Conservation (phyloP, 768 basidiomycete genomes). For the Tylopilus plumbeoviolaceoides region DNA sequence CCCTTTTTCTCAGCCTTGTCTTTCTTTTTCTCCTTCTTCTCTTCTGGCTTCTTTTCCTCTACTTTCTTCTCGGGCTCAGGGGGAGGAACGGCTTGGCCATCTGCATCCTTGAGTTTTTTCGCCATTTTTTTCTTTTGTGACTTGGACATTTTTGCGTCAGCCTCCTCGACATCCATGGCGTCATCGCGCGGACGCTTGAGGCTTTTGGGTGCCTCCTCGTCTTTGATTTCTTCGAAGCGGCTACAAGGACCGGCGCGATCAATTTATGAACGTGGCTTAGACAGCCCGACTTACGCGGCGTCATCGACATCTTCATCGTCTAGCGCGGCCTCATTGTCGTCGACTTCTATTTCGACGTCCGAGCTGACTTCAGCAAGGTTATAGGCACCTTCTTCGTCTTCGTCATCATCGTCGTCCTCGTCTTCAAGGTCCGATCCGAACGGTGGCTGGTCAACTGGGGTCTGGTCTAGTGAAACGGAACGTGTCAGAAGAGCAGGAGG, state of each 20-base stretch:
- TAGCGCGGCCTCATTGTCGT: slow-evolving; percentile 55
- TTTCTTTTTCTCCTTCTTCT: slow-evolving; percentile 61
- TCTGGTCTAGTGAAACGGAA: slow-evolving; percentile 45
- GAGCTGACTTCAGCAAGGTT: slow-evolving; percentile 76
- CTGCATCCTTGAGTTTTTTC: slow-evolving; percentile 72
- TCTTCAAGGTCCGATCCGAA: slow-evolving; percentile 47
- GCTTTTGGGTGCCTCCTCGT: slow-evolving; percentile 36
- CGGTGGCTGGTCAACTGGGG: slow-evolving; percentile 44
- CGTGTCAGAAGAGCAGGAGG: neutral
- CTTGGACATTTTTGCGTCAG: slow-evolving; percentile 42
- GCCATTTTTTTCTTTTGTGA: slow-evolving; percentile 56
- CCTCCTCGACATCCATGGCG: slow-evolving; percentile 37
- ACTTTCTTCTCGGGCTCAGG: slow-evolving; percentile 21
- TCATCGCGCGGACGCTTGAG: slow-evolving; percentile 75
- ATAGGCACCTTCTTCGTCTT: slow-evolving; percentile 40
- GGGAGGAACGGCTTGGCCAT: slow-evolving; percentile 39
- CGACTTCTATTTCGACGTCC: slow-evolving; percentile 78
- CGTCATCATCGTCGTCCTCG: slow-evolving; percentile 32
- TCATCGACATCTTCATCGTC: slow-evolving; percentile 42
- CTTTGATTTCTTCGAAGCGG: slow-evolving; percentile 70
- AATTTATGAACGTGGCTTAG: neutral
- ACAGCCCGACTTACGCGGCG: slow-evolving; percentile 35
- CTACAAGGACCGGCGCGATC: slow-evolving; percentile 18
- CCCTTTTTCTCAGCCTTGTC: slow-evolving; percentile 30
- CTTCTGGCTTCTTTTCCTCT: slow-evolving; percentile 35